Evolutionary conservation across 441 rosid species (phyloP).

Genomic region (Metrosideros polymorpha): DNA sequence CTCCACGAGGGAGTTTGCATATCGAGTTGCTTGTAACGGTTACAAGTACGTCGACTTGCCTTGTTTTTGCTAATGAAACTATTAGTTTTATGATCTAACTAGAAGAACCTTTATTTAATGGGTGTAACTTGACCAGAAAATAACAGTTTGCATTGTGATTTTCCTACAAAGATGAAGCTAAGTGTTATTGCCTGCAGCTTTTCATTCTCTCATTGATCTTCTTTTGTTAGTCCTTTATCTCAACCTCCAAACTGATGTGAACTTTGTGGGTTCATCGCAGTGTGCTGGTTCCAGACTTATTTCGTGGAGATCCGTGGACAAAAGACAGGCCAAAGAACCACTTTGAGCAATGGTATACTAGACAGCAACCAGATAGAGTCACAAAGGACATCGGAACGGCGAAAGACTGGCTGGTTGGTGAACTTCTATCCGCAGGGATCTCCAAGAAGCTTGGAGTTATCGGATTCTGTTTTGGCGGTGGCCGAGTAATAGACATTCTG

Average conservation of each 20-base stretch:
- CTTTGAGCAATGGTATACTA: conserved; percentile 43
- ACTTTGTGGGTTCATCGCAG: conserved; percentile 22
- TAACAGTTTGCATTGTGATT: neutral
- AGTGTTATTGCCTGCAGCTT: neutral
- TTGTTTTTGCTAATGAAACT: neutral
- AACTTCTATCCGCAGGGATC: conserved; percentile 66
- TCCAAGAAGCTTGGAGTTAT: conserved; percentile 70
- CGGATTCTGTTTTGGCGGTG: conserved; percentile 86
- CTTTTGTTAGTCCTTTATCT: neutral
- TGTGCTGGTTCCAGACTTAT: conserved; percentile 82
- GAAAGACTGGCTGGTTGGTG: conserved; percentile 68
- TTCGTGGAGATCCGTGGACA: conserved; percentile 75
- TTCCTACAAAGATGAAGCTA: neutral
- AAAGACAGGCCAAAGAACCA: conserved; percentile 25
- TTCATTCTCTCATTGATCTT: neutral
- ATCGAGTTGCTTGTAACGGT: conserved; percentile 82
- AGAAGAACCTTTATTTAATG: neutral
- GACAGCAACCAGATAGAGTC: conserved; percentile 42
- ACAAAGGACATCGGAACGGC: conserved; percentile 37
- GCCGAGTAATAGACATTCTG: conserved; percentile 48
- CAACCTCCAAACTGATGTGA: neutral
- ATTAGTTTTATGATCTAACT: neutral
- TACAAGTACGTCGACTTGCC: conserved; percentile 46
- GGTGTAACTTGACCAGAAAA: neutral
- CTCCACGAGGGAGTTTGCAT: conserved; percentile 71